Conservation (phyloP, 2,329 filamentous ascomycete genomes). For the Monilinia laxa region DNA sequence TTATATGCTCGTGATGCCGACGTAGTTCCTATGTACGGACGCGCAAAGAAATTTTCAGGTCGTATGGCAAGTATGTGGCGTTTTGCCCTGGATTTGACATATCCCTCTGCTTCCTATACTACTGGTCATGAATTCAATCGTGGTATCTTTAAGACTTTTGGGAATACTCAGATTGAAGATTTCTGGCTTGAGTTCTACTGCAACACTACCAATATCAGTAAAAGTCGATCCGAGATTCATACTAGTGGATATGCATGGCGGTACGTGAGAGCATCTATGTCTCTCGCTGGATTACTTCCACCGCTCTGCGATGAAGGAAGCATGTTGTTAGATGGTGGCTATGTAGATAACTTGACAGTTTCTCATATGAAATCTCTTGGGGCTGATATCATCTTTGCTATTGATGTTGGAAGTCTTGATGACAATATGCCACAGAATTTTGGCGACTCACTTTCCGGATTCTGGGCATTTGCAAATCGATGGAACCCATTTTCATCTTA, state of each 20-base stretch:
- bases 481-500: constrained; percentile 93
- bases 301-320: constrained; percentile 95
- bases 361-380: constrained; percentile 95
- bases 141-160: constrained; percentile 98
- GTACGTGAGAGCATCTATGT: constrained; percentile 96
- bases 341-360: constrained; percentile 95
- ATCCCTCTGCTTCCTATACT: constrained; percentile 94
- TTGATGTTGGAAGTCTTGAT: constrained; percentile 91
- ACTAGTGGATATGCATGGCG: constrained; percentile 97
- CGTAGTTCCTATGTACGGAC: constrained; percentile 92
- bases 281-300: constrained; percentile 85
- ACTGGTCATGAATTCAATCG: constrained; percentile 99
- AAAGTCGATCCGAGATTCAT: constrained; percentile 87
- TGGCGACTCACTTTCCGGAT: constrained; percentile 89
- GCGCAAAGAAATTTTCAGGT: constrained; percentile 95
- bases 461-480: constrained; percentile 92
- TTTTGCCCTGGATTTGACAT: constrained; percentile 94
- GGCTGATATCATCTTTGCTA: constrained; percentile 89
- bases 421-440: constrained; percentile 90
- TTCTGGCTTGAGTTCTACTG: constrained; percentile 99
- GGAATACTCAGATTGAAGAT: constrained; percentile 95
- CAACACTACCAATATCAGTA: constrained; percentile 98
- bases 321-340: constrained; percentile 95
- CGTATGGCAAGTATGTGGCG: constrained; percentile 99
- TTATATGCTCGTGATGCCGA: constrained; percentile 96